A percentile compares a stretch with the other conserved stretches of the same genome.
Conservation (phyloP, 148 eudicot genomes). For the Fagopyrum esculentum region DNA sequence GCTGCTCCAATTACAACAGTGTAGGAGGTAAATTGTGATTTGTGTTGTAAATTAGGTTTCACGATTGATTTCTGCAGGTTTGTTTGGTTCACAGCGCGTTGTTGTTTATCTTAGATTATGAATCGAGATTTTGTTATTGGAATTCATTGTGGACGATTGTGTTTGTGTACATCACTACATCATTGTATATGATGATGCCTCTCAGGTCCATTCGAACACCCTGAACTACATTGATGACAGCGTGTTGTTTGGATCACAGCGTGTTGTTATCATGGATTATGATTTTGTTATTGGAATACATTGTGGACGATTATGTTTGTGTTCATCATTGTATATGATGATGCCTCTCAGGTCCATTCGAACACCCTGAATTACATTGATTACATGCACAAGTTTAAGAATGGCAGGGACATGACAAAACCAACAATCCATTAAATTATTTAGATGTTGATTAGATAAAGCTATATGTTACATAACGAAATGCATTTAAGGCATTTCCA, state of each 20-base stretch:
- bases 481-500: neutral
- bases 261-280: neutral
- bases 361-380: neutral
- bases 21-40: slow-evolving; percentile 55
- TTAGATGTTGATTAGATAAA: neutral
- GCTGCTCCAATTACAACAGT: slow-evolving; percentile 80
- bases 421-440: neutral
- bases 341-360: neutral
- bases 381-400: neutral
- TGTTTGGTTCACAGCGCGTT: neutral
- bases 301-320: too few relatives aligned
- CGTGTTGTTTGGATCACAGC: neutral
- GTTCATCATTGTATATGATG: neutral
- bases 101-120: neutral
- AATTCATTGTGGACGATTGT: neutral
- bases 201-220: neutral
- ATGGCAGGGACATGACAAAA: neutral
- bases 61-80: neutral
- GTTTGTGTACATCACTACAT: neutral
- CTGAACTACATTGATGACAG: neutral
- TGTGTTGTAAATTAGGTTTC: neutral
- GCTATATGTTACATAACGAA: neutral
- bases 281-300: neutral
- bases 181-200: neutral
- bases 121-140: neutral